Conservation (phyloP, 345 rosid species). For the Anastatica hierochuntica region DNA sequence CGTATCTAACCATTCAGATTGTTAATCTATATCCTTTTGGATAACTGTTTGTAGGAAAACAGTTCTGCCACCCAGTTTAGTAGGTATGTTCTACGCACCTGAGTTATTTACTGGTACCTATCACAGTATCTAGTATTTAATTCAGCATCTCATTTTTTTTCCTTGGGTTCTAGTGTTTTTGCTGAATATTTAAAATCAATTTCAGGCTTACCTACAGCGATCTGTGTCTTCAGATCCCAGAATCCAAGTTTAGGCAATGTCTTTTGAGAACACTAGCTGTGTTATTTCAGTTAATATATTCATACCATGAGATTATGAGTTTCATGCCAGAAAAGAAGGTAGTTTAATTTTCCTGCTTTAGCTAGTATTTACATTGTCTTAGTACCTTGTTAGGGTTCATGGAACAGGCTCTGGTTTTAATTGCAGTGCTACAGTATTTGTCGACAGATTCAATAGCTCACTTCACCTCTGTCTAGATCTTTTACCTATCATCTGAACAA, state of each 20-base stretch:
- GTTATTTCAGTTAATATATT: constrained; percentile 75
- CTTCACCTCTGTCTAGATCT: no score
- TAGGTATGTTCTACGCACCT: constrained; percentile 58
- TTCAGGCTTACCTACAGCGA: constrained; percentile 98
- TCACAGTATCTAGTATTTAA: neutral
- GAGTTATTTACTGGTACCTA: constrained; percentile 11
- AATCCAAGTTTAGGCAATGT: constrained; percentile 89
- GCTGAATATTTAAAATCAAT: constrained; percentile 15
- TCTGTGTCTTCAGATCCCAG: constrained; percentile 88
- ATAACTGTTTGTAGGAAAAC: constrained; percentile 59
- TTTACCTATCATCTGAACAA: neutral
- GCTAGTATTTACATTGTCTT: no score
- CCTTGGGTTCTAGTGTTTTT: constrained; percentile 1
- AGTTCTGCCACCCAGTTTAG: constrained; percentile 45
- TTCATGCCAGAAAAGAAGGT: constrained; percentile 62
- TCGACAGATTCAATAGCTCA: no score
- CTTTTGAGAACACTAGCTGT: constrained; percentile 76
- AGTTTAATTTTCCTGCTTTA: no score
- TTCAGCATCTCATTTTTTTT: constrained; percentile 7
- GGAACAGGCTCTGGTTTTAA: neutral
- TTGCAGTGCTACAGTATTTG: constrained; percentile 2
- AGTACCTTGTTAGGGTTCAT: constrained; percentile 12
- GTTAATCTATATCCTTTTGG: constrained; percentile 6
- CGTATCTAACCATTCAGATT: neutral
- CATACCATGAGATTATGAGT: constrained; percentile 84